Conservation (phyloP, 495 filamentous ascomycete species). For the Aspergillus nanangensis region DNA sequence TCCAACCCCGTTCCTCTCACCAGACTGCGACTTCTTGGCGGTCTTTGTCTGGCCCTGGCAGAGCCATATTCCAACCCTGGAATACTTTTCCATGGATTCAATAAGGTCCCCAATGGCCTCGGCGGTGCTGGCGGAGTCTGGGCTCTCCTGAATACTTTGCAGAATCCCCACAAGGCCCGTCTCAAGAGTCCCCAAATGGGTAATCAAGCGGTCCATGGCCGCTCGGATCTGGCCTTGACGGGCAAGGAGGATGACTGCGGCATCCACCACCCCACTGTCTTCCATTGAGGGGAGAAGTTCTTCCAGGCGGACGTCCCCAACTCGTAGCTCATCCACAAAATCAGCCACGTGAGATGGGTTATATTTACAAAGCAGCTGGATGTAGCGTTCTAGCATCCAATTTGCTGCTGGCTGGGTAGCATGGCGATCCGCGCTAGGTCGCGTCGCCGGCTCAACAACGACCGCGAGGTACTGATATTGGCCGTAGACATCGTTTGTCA, state of each 20-base stretch:
- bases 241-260: conserved; percentile 85
- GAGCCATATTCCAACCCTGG: conserved; percentile 88
- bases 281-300: conserved; percentile 84
- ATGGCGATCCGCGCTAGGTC: conserved; percentile 32
- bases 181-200: conserved; percentile 73
- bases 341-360: conserved; percentile 77
- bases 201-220: conserved; percentile 79
- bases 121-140: conserved; percentile 49
- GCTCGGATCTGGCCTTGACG: conserved; percentile 79
- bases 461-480: conserved; percentile 78
- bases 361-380: conserved; percentile 84
- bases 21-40: conserved; percentile 30
- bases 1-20: conserved; percentile 32
- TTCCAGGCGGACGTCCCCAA: conserved; percentile 75
- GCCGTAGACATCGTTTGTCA: conserved; percentile 55
- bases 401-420: conserved; percentile 25
- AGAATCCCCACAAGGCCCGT: conserved; percentile 73
- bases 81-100: conserved; percentile 78
- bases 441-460: conserved; percentile 63
- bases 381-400: conserved; percentile 76
- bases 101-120: conserved; percentile 59
- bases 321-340: conserved; percentile 74
- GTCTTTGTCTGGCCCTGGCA: conserved; percentile 85
- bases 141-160: conserved; percentile 45
- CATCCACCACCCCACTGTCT: conserved; percentile 83